A percentile compares a stretch with the other conserved stretches of the same genome.
Conservation (phyloP, 1,284 basidiomycete species). For the Polyporus tsugae region DNA sequence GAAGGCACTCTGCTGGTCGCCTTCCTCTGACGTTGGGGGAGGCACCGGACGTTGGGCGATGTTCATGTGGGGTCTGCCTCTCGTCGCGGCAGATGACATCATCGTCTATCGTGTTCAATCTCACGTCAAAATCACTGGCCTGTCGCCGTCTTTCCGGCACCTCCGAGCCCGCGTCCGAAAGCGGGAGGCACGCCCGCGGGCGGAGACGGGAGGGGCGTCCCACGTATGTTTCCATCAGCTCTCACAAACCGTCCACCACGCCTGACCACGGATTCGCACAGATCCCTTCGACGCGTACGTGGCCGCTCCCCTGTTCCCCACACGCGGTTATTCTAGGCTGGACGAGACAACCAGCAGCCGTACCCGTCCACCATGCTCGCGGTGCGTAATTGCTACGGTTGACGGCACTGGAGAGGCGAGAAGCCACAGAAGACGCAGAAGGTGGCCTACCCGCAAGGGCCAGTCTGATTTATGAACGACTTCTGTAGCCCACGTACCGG, state of each 20-base stretch:
- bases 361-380: not conserved
- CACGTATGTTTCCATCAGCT: not conserved
- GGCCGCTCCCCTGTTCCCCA: not conserved
- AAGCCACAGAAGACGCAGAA: slow-evolving; percentile 1
- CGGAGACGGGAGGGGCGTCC: not conserved
- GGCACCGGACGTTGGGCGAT: not conserved
- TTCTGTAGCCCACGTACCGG: not conserved
- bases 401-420: not conserved
- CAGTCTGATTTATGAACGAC: not conserved
- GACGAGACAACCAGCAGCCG: not conserved
- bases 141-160: not conserved
- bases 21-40: slow-evolving; percentile 1
- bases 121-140: slow-evolving; percentile 1
- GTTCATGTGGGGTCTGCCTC: not conserved
- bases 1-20: not conserved
- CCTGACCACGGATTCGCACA: not conserved
- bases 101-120: not conserved
- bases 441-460: not conserved
- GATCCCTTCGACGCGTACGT: not conserved
- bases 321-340: slow-evolving; percentile 5
- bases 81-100: not conserved
- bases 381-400: not conserved
- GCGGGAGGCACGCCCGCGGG: not conserved
- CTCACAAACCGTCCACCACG: not conserved
- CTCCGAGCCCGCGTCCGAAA: not conserved